Evolutionary conservation across 2,329 filamentous ascomycete species (phyloP), one percentile per base, ranked within the genome.

Genomic region (Penicillium sp.): DNA sequence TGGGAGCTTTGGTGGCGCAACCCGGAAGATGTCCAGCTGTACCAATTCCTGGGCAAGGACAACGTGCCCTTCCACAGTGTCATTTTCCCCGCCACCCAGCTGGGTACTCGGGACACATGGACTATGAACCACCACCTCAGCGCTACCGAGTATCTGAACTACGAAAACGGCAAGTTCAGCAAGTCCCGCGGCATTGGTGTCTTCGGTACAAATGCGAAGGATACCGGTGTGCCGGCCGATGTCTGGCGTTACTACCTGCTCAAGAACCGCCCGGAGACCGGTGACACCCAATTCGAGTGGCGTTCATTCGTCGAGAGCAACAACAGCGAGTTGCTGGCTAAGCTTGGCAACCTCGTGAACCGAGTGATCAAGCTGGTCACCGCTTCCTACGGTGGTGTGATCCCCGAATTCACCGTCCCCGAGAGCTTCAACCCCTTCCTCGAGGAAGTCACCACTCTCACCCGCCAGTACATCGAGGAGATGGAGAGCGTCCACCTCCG

Each of bases 1-100:
- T 97, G 92, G 92, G 87, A 96, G 78, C 83, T 90, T 69, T 97
- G 92, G 92, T 97, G 92, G 92, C 87, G 89, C 69, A 89, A 95
- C 72, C 91, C 91, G 0, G 88, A 96, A 40, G 82, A 96, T 29
- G 92, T 97, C 44, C 84, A 88, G 69, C 83, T 97, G 11, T 96
- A 94, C 74, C 92, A 97, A 77, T 95, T 97, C 81, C 90, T 96
- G 85, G 92, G 92, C 76, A 97, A 96, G 73, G 90, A 93, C 73
- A 92, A 93, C 63, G 89, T 91, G 14, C 86, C 86, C 6, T 94
- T 93, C 80, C 92, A 96, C 77, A 90, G 89, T 40, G 90, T 96
- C 67, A 92, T 96, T 69, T 97, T 96, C 81, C 93, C 93, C 1
- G 90, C 85, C 26, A 92, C 87, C 37, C 89, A 96, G 72, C 81